phyloP scores from a whole-genome alignment of 2,329 filamentous ascomycete species.

The Nemania sp. region DNA sequence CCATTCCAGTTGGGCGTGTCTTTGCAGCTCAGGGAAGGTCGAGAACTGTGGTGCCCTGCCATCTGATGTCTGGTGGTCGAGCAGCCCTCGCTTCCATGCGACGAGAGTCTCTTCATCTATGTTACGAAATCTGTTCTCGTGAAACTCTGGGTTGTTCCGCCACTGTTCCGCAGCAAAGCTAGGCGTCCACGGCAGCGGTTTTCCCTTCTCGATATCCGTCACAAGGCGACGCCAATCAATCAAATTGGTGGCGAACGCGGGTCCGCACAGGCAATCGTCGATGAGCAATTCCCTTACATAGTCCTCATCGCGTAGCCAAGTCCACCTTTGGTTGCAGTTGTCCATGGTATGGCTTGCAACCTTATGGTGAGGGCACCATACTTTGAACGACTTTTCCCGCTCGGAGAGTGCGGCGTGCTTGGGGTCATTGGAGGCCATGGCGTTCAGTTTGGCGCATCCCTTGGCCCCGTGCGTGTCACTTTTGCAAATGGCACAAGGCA shows the following conservation, averaged over 20 bases:
- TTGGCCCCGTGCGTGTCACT: not conserved
- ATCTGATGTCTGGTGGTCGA: too few relatives aligned
- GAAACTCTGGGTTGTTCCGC: not conserved
- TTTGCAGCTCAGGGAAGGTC: too few relatives aligned
- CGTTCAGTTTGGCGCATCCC: not conserved
- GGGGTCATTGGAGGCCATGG: not conserved
- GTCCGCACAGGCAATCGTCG: not conserved
- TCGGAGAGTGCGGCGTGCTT: not conserved
- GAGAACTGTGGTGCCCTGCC: too few relatives aligned
- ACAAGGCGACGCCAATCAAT: slow-evolving; percentile 16
- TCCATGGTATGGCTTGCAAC: not conserved
- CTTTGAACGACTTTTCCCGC: not conserved
- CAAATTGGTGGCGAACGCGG: slow-evolving; percentile 17
- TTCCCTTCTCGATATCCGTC: not conserved
- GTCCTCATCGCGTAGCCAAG: not conserved
- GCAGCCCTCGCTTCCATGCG: too few relatives aligned
- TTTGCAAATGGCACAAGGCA: too few relatives aligned
- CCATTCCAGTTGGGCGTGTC: too few relatives aligned
- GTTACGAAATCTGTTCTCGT: not conserved
- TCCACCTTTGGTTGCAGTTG: slow-evolving; percentile 6
- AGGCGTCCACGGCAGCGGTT: not conserved
- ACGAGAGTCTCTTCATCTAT: not conserved
- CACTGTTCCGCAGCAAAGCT: not conserved
- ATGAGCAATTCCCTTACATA: not conserved
- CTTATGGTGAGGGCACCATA: slow-evolving; percentile 8